Evolutionary conservation across 1,139 yeast species (phyloP), one percentile per base, ranked within the genome.

Genomic region (Diutina mesorugosa): DNA sequence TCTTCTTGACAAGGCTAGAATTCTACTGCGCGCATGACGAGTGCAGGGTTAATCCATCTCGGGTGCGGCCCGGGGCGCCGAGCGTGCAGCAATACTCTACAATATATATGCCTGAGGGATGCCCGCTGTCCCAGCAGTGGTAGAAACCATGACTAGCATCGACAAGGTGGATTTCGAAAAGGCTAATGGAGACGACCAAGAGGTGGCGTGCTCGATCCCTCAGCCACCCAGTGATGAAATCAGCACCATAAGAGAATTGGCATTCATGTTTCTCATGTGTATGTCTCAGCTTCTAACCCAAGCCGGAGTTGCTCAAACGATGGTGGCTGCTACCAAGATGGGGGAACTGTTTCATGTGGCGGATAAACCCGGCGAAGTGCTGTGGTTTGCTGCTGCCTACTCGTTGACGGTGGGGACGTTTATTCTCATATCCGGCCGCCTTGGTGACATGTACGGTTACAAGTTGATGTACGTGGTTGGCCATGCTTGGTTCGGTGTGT

Each of bases 401-500:
- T 76, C 85, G 1, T 68, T 83, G 55, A 79, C 87, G 0, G 81
- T 79, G 14, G 88, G 88, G 10, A 80, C 88, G 0, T 80, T 84
- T 59, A 83, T 84, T 57, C 67, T 84, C 45, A 69, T 79, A 3
- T 77, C 84, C 1, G 90, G 90, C 10, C 74, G 84, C 55, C 63
- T 83, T 28, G 89, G 89, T n/a, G 89, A 84, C 64, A 66, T 81
- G 61, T 75, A 72, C 62, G 90, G 89, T 4, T 81, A 82, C 62
- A 81, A 81, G 61, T 64, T 58, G 47, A 61, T 81, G 58, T 78
- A 74, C 61, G 57, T 81, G 1, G 57, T 72, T 6, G 86, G 87
- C 0, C 81, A 72, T 59, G 54, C 66, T 1, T 75, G 83, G 78
- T 69, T 73, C 47, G 70, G 77, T 0, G 51, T 83, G 0, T 78